Evolutionary conservation across 331 rosid genomes (phyloP), one percentile per base, ranked within the genome.

Genomic region (Prunus yedoensis): DNA sequence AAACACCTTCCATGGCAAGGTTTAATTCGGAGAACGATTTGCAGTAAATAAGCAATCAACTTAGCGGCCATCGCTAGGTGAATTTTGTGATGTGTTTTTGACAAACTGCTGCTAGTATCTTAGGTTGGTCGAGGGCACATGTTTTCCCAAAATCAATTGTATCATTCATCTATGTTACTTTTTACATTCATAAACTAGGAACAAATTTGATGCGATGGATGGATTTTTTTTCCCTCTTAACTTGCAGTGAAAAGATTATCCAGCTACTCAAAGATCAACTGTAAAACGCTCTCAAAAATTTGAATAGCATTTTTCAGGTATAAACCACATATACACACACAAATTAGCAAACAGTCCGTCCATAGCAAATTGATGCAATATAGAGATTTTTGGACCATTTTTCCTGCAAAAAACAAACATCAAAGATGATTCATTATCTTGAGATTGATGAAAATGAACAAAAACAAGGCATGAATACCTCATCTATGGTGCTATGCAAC

Each of bases 371-470:
- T 13, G 96, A 91, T 45, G 98, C 97, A 79, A 93, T 93, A 66
- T 93, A 93, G 80, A 93, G 97, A 87, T 93, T 93, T 79, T 91
- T 93, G 70, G 96, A 77, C 98, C 98, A 93, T 65, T 93, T 93
- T 56, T 93, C 98, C 98, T 93, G 93, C 83, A 84, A 79, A 81
- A 77, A 51, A 59, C 8, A 8, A 66, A 51, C 13, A 38, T 53
- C 20, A 8, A 15, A n/a, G 17, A 25, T 16, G 8, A 50, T 54
- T 18, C 7, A 68, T 25, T 8, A 61, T 28, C n/a, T 6, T 3
- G 38, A 49, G 8, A 45, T 15, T 4, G 14, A 53, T 27, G 10
- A 10, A 45, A 16, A 51, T 3, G 10, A 21, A 53, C 66, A 54
- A 65, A 10, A 20, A 46, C 27, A 68, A 15, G 53, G 59, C 57